Evolutionary conservation across 1,284 basidiomycete genomes (phyloP), one percentile per base, ranked within the genome.

Genomic region (Apiotrichum domesticum): DNA sequence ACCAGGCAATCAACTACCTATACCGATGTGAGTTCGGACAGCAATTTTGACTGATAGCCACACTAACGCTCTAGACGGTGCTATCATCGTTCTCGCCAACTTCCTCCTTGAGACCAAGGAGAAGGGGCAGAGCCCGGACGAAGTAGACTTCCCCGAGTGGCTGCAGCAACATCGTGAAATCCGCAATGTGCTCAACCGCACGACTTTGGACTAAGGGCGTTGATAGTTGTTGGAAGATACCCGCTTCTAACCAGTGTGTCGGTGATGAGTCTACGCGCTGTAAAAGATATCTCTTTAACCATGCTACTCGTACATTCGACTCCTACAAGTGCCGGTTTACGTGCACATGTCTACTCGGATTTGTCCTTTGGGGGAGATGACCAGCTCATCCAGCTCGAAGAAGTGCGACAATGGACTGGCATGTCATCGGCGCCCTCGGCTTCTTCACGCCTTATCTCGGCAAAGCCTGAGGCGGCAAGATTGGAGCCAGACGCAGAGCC

Each of bases 11-110:
- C 61, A 96, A 92, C 75, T 95, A 94, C 71, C 72, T 94, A 82
- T 94, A 74, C 59, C 61, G 72, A 54, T 74, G 66, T 71, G 51
- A 60, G 68, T 61, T n/a, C 34, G 3, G 33, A n/a, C 5, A 35
- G 34, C 14, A 14, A 9, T 34, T 9, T 5, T 33, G 3, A n/a
- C 3, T 11, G 7, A 29, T 11, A 7, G 32, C 6, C 14, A 11
- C 11, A 29, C 3, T 10, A 46, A 13, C 29, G 35, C 7, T 40
- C 29, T 39, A 90, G 87, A 98, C 70, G 93, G 90, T 1, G 87
- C 90, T 6, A 79, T 98, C 47, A 96, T 98, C 65, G 91, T 92
- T 6, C 91, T 98, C 62, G 88, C 96, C 34, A 94, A 96, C 74
- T 98, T 96, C 75, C 79, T 98, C 63, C 84, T 98, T 54, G 95